Evolutionary conservation across 75 land plant genomes (phyloP).

Genomic region (Cupressus sempervirens): DNA sequence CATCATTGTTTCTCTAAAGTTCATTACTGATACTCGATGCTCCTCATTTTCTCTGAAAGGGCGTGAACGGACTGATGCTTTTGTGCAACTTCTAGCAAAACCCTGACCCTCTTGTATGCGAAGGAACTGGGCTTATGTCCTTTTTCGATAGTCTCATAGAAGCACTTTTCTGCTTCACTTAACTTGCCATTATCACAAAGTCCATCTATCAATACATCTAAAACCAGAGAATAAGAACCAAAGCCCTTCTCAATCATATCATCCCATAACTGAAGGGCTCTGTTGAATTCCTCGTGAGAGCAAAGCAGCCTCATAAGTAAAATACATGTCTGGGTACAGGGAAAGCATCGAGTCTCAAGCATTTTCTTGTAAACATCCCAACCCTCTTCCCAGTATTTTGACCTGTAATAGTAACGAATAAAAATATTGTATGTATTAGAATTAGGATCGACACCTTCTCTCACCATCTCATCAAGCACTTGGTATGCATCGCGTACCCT

Average conservation of each 20-base stretch:
- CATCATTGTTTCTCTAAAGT: not conserved
- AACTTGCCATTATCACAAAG: conserved; percentile 63
- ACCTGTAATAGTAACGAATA: conserved; percentile 40
- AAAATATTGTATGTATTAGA: conserved; percentile 41
- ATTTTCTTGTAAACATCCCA: conserved; percentile 58
- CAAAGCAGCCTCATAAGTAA: conserved; percentile 47
- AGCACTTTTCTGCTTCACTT: conserved; percentile 45
- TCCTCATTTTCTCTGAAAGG: conserved; percentile 23
- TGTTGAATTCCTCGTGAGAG: conserved; percentile 36
- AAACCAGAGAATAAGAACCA: conserved; percentile 57
- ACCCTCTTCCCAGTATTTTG: conserved; percentile 41
- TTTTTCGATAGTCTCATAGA: conserved; percentile 56
- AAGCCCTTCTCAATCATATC: conserved; percentile 63
- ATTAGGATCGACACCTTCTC: conserved; percentile 36
- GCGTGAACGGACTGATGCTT: conserved; percentile 24
- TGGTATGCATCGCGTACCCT: conserved; percentile 39
- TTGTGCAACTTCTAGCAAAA: conserved; percentile 56
- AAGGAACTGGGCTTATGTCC: conserved; percentile 59
- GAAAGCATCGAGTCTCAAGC: conserved; percentile 54
- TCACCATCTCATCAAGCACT: conserved; percentile 53
- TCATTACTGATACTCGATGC: conserved; percentile 7
- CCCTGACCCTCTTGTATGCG: conserved; percentile 52
- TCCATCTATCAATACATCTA: conserved; percentile 50
- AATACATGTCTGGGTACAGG: conserved; percentile 66
- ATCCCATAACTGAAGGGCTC: conserved; percentile 52